Conservation (phyloP, 169 alveolate genomes). For the Plasmodium fragile region DNA sequence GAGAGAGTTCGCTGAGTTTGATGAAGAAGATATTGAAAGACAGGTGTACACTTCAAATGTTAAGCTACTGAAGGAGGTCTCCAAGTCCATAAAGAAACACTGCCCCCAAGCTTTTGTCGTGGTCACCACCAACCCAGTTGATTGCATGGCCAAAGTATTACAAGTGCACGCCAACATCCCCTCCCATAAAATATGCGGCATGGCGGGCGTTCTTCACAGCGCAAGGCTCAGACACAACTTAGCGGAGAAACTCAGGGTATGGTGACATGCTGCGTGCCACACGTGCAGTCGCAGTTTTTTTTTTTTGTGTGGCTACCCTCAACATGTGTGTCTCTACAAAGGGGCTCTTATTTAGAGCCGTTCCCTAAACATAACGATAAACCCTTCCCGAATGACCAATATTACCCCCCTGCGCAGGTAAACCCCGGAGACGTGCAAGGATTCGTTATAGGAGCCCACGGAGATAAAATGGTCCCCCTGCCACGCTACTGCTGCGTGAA, state of each 20-base stretch:
- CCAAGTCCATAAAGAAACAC: slow-evolving; percentile 81
- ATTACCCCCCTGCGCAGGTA: slow-evolving; percentile 69
- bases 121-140: slow-evolving; percentile 86
- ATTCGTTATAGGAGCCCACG: slow-evolving; percentile 87
- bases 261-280: not conserved
- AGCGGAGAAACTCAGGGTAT: slow-evolving; percentile 78
- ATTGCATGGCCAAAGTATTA: slow-evolving; percentile 81
- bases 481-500: slow-evolving; percentile 83
- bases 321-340: not conserved
- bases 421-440: slow-evolving; percentile 85
- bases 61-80: slow-evolving; percentile 79
- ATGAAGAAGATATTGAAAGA: slow-evolving; percentile 82
- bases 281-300: not conserved
- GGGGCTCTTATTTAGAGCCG: not conserved
- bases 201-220: slow-evolving; percentile 85
- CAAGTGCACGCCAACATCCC: slow-evolving; percentile 82
- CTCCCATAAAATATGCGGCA: slow-evolving; percentile 84
- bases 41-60: slow-evolving; percentile 82
- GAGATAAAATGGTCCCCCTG: slow-evolving; percentile 84
- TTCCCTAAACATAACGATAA: not conserved
- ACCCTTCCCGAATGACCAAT: too few relatives aligned
- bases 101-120: slow-evolving; percentile 86
- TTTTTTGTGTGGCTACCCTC: not conserved
- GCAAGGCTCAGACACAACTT: slow-evolving; percentile 83
- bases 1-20: slow-evolving; percentile 75